Evolutionary conservation across 2,329 filamentous ascomycete genomes (phyloP), one percentile per base, ranked within the genome.

Genomic region (Neonectria coccinea): DNA sequence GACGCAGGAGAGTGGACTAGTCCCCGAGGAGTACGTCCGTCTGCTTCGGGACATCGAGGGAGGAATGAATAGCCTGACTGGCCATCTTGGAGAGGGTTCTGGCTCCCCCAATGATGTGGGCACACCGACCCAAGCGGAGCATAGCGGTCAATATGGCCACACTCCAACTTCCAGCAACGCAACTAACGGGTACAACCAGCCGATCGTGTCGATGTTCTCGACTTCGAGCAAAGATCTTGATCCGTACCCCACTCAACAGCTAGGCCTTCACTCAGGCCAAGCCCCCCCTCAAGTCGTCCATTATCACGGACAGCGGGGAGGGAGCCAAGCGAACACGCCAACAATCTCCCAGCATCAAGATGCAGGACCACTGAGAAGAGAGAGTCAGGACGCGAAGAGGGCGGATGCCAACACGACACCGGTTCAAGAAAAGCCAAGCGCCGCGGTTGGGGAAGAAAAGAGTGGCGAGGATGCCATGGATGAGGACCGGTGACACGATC

Each of bases 21-120:
- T 99, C 2, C 96, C 96, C 0, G 96, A 99, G 79, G 94, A 97
- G 79, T 99, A 98, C 76, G 96, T 99, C 45, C 90, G 96, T 16
- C 83, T 99, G 50, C 85, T 99, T 65, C 89, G 94, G 52, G 94
- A 98, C 74, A 97, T 98, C 59, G 94, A 97, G 78, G 94, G 94
- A 20, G 95, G 94, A 36, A 89, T 94, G 83, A 91, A 87, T 66
- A 92, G 91, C 74, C 78, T 94, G 66, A 89, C 87, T 27, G 89
- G 88, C 27, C 86, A 90, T 58, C 74, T 87, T 10, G 82, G 78
- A 22, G 88, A 88, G 53, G 84, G 80, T 47, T 82, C 81, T 67
- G 82, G 79, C 64, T 81, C 80, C 59, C 86, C 85, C 58, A 86
- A 85, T 69, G 83, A 91, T 73, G 81, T 82, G 64, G 84, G 86